Evolutionary conservation across 2,329 filamentous ascomycete genomes (phyloP), one percentile per base, ranked within the genome.

Genomic region (Chaetomiaceae sp.): DNA sequence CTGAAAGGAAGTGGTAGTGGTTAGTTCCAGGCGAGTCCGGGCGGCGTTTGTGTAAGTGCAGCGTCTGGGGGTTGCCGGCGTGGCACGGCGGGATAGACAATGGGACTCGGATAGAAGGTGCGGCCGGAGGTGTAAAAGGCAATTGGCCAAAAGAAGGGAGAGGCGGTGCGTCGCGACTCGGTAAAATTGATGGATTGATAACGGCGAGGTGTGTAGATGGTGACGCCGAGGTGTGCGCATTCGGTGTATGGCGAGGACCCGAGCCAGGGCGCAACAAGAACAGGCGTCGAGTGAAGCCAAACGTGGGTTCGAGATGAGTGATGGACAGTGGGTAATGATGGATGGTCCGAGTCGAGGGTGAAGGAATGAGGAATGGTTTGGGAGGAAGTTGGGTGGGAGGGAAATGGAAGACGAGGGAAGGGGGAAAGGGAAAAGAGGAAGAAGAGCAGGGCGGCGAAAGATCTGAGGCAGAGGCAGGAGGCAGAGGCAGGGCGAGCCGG

Each of bases 391-490:
- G 54, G 27, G 49, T 21, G 37, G 39, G 47, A 19, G 33, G 27
- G 45, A 41, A 44, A 43, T 34, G 31, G 25, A 63, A 60, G 61
- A 61, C 59, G 56, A 58, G 53, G 51, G 55, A 51, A 55, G 50
- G 58, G 54, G 25, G 25, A 27, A 58, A 58, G 61, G 58, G 46
- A 55, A 48, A 49, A 51, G 48, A 39, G 39, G 41, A 35, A 48
- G 48, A 54, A 60, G 51, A 44, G 54, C 30, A 53, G 55, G 54
- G 45, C 59, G 50, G 55, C 55, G 56, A 54, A 53, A 50, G 55
- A 54, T 56, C 54, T 55, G 57, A 54, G 53, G 55, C 57, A 56
- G 52, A 58, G 48, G 48, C 35, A 33, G 45, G 30, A n/a, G n/a
- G n/a, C 25, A 27, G 25, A 27, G 53, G 57, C 49, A 50, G 44